Percentiles rank a stretch among this genome's conserved stretches.
Conservation (phyloP, 306 rosid genomes). For the Acacia confusa region DNA sequence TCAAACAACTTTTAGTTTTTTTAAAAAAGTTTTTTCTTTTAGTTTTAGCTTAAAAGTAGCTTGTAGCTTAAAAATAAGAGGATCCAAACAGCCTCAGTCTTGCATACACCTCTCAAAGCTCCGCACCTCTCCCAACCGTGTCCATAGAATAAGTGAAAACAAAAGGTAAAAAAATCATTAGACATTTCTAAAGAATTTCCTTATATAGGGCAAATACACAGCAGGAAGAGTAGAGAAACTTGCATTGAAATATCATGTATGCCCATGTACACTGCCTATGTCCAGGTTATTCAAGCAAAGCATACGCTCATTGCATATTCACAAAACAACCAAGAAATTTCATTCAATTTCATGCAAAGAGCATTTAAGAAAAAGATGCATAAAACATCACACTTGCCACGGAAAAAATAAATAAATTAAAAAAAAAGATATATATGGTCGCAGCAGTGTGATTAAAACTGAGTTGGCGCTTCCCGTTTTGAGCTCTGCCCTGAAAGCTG, state of each 20-base stretch:
- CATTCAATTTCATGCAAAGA: conserved; percentile 45
- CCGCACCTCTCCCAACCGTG: neutral
- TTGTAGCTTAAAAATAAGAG: too few species aligned
- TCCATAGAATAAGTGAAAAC: neutral
- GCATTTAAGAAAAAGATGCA: conserved; percentile 36
- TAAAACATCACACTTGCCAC: conserved; percentile 48
- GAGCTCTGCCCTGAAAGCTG: conserved; percentile 21
- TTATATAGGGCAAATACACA: neutral
- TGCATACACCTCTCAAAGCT: neutral
- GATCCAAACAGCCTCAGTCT: too few species aligned
- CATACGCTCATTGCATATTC: conserved; percentile 37
- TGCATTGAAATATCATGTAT: conserved; percentile 9
- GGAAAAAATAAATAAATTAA: conserved; percentile 33
- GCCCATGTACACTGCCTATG: conserved; percentile 51
- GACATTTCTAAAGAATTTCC: neutral
- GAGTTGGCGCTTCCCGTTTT: conserved; percentile 33
- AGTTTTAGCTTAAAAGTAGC: too few species aligned
- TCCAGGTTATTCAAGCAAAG: conserved; percentile 34
- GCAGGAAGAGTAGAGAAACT: conserved; percentile 38
- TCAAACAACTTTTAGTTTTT: too few species aligned
- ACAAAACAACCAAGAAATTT: conserved; percentile 48
- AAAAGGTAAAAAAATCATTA: too few species aligned
- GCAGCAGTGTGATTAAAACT: conserved; percentile 31
- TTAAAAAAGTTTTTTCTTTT: too few species aligned
- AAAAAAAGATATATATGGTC: conserved; percentile 15